These are phyloP conservation scores for Gossypium stocksii DNA, from an alignment of 345 rosid species.

Conservation along the genomic window DNA sequence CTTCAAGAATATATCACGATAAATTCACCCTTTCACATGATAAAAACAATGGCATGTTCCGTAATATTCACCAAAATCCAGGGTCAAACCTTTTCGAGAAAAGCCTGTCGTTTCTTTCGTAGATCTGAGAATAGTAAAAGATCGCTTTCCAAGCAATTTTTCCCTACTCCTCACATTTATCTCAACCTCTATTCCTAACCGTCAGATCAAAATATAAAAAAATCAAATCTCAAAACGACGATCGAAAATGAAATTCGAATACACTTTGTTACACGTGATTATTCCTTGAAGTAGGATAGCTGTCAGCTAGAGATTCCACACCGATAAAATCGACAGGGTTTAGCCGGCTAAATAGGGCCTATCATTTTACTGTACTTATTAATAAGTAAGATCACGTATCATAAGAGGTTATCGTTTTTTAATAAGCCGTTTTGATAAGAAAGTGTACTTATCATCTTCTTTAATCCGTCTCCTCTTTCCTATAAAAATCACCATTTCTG, in stretches of 20 bases:
- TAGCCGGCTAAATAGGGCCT: conserved; percentile 64
- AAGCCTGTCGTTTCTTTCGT: conserved; percentile 38
- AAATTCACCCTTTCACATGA: not conserved
- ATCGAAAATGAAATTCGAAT: not conserved
- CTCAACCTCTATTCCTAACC: not conserved
- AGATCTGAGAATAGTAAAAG: conserved; percentile 22
- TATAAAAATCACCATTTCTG: conserved; percentile 46
- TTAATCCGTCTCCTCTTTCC: conserved; percentile 46
- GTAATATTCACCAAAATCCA: conserved; percentile 31
- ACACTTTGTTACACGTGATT: conserved; percentile 6
- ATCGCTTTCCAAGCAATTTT: conserved; percentile 14
- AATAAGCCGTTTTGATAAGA: conserved; percentile 13
- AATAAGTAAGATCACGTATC: accelerated
- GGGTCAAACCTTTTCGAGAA: conserved; percentile 25
- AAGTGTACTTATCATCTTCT: accelerated
- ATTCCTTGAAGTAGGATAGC: conserved; percentile 29
- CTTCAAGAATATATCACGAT: not conserved
- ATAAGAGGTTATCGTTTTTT: accelerated
- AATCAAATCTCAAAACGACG: conserved; percentile 3
- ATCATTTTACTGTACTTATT: conserved; percentile 16
- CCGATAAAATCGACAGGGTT: conserved; percentile 56
- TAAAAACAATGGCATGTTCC: conserved; percentile 26
- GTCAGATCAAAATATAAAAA: not conserved
- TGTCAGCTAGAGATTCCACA: conserved; percentile 70
- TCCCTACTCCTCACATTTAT: not conserved